phyloP scores from a whole-genome alignment of 805 yeast genomes.

The Ogataea zsoltii region DNA sequence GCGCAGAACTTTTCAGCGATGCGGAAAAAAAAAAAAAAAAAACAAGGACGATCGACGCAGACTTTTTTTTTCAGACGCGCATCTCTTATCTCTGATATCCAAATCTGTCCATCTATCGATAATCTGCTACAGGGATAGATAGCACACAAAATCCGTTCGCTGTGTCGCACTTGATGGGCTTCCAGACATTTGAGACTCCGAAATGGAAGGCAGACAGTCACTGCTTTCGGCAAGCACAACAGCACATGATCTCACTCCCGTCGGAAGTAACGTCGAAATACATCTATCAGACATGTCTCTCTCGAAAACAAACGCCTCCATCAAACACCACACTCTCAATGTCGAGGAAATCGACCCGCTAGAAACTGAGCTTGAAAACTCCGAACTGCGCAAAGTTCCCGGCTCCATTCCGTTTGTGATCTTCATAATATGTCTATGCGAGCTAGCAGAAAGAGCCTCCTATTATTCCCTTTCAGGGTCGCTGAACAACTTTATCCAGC shows the following conservation, averaged over 20 bases:
- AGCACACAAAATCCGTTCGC: neutral
- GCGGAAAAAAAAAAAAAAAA: neutral
- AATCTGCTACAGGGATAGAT: too few relatives aligned
- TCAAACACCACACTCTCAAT: neutral
- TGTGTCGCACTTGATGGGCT: neutral
- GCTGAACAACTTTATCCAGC: slow-evolving; percentile 50
- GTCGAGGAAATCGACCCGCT: slow-evolving; percentile 5
- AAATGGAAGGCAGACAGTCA: neutral
- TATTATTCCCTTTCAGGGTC: slow-evolving; percentile 51
- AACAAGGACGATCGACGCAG: slow-evolving; percentile 16
- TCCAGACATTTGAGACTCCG: neutral
- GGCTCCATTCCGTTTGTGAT: slow-evolving; percentile 28
- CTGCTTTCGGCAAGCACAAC: neutral
- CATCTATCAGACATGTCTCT: neutral
- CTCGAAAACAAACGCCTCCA: neutral
- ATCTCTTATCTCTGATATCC: slow-evolving; percentile 1
- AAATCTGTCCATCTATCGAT: neutral
- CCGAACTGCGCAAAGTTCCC: slow-evolving; percentile 21
- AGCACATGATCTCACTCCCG: neutral
- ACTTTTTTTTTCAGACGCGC: neutral
- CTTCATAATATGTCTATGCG: slow-evolving; percentile 38
- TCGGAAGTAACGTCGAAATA: too few relatives aligned
- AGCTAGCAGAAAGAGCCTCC: slow-evolving; percentile 56
- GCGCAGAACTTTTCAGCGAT: neutral
- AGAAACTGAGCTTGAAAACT: neutral